Evolutionary conservation across 169 alveolate species (phyloP).

Genomic region (Plasmodium relictum): DNA sequence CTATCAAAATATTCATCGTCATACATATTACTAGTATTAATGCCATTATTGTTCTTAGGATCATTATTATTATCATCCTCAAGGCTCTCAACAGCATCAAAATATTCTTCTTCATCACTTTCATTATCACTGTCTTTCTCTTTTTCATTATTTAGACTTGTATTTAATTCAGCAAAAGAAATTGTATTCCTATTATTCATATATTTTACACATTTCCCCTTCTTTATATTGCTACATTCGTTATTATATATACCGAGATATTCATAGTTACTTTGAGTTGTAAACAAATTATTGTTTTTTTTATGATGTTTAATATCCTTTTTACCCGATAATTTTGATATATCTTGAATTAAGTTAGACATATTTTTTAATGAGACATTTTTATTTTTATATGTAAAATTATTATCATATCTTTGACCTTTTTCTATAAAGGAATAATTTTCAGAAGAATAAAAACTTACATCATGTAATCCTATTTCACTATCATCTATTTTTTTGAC

Average conservation of each 20-base stretch:
- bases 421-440: conserved; percentile 24
- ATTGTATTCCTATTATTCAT: background rate
- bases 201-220: background rate
- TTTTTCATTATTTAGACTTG: conserved; percentile 10
- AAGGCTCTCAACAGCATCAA: background rate
- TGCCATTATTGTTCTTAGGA: too few species aligned
- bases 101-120: background rate
- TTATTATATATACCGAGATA: background rate
- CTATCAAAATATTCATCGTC: too few species aligned
- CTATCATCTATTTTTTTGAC: background rate
- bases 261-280: background rate
- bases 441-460: conserved; percentile 8
- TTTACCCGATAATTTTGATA: background rate
- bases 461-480: conserved; percentile 10
- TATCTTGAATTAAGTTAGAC: background rate
- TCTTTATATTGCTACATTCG: background rate
- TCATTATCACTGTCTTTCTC: background rate
- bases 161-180: conserved; percentile 12
- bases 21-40: too few species aligned
- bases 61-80: background rate
- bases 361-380: background rate
- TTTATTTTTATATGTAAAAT: background rate
- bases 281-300: background rate
- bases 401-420: background rate
- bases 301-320: background rate